Conservation (phyloP, 2,329 filamentous ascomycete species). For the Orbilia javanica region DNA sequence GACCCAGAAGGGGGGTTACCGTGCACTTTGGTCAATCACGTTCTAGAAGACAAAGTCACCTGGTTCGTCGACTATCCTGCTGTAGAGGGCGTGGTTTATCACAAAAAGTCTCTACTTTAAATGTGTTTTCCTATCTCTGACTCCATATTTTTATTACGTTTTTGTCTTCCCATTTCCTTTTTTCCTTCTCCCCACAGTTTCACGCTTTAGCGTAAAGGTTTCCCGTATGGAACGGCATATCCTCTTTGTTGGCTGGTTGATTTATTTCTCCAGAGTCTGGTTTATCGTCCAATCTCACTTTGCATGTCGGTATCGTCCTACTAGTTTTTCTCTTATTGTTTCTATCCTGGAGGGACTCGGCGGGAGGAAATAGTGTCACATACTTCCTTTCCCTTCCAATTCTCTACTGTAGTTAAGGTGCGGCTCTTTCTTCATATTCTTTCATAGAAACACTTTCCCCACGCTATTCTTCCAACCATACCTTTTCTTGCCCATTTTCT, state of each 20-base stretch:
- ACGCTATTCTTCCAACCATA: background rate
- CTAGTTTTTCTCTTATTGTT: background rate
- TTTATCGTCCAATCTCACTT: background rate
- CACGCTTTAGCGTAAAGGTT: conserved; percentile 36
- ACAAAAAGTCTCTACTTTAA: conserved; percentile 77
- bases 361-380: background rate
- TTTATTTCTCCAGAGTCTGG: background rate
- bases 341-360: background rate
- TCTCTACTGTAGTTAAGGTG: conserved; percentile 42
- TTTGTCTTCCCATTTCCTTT: background rate
- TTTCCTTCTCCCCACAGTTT: conserved; percentile 1
- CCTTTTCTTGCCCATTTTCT: conserved; percentile 6
- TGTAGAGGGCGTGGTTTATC: conserved; percentile 85
- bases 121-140: conserved; percentile 18
- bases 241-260: conserved; percentile 21
- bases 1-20: conserved; percentile 78
- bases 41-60: conserved; percentile 84
- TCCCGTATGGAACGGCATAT: conserved; percentile 29
- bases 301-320: conserved; percentile 42
- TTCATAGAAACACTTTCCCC: conserved; percentile 18
- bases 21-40: conserved; percentile 87
- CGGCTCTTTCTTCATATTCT: conserved; percentile 25
- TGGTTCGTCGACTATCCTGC: conserved; percentile 95
- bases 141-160: background rate
- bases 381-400: conserved; percentile 3